Base-by-base conservation (phyloP, 2,329 filamentous ascomycete genomes). In the Cryphonectria radicalis region DNA sequence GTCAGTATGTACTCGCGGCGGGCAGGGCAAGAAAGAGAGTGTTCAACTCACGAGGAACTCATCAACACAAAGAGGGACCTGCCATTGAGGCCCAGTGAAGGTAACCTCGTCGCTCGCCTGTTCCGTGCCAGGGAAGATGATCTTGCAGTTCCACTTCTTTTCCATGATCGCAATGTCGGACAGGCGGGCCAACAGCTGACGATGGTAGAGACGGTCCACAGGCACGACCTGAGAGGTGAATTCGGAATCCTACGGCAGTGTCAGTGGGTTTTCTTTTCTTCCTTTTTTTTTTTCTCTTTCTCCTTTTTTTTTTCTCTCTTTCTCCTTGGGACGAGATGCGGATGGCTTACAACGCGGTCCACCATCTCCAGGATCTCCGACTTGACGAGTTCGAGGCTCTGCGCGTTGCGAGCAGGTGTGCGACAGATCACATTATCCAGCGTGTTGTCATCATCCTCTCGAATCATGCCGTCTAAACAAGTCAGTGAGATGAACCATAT, bases 291-390 rank as follows among this genome's bases (percentile, higher is more conserved):
- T 13, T 22, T 8, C 6, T 22, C 3, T 17, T n/a, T n/a, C 19
- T 53, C 19, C 4, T 50, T 22, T 7, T 50, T 3, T 7, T 50
- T 13, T 22, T 8, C 6, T 22, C 3, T 17, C 43, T 25, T n/a
- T n/a, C 22, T 53, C 19, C 4, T 32, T 6, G 10, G 17, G 40
- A 37, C 35, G 13, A 70, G 32, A 43, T 46, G 25, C 8, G n/a
- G 14, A 28, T 4, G 53, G 87, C 90, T 83, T 83, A 92, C 91
- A 74, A 93, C 94, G 83, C 96, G 93, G 82, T 98, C 96, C 68
- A 99, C 96, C 96, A 99, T 98, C 79, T 98, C 96, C 86, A 99
- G 91, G 78, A 99, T 99, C 84, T 99, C 96, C 77, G 97, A 95
- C 86, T 99, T 99, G 77, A 99, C 96, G 42, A 97, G 89, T 80